Conservation (phyloP, 2,329 filamentous ascomycete species). For the Ophiostoma perfectum region DNA sequence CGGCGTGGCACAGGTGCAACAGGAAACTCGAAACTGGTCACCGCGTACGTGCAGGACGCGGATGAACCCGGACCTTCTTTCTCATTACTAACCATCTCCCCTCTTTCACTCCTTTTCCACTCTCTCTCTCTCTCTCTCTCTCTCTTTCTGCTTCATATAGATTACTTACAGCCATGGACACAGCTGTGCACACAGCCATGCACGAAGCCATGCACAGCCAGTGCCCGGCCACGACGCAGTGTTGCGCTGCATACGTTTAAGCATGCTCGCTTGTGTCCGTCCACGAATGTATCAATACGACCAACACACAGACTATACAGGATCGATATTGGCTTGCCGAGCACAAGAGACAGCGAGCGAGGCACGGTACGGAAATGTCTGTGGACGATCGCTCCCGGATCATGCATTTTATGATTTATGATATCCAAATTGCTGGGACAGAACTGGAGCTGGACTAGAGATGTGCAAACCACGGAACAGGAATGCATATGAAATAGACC, state of each 20-base stretch:
- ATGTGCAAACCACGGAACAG: too few species aligned
- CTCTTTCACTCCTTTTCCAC: not conserved
- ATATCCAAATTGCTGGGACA: not conserved
- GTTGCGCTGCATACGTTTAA: not conserved
- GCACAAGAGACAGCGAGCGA: too few species aligned
- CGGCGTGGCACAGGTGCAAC: not conserved
- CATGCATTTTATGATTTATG: slow-evolving; percentile 10
- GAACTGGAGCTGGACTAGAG: too few species aligned
- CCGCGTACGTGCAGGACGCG: not conserved
- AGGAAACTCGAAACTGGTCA: slow-evolving; percentile 10
- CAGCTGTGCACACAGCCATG: too few species aligned
- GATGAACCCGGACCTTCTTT: not conserved
- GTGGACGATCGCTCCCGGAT: not conserved
- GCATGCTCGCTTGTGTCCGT: slow-evolving; percentile 10
- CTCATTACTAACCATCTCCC: not conserved
- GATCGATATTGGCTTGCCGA: too few species aligned
- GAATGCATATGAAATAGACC: too few species aligned
- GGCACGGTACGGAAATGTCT: too few species aligned
- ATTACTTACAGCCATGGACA: not conserved
- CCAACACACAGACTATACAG: not conserved
- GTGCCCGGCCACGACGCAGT: not conserved
- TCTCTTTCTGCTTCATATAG: not conserved
- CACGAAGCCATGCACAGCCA: too few species aligned
- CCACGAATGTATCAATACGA: not conserved
- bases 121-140: not conserved